Evolutionary conservation across 768 basidiomycete genomes (phyloP).

Genomic region (Paxillus ammoniavirescens): DNA sequence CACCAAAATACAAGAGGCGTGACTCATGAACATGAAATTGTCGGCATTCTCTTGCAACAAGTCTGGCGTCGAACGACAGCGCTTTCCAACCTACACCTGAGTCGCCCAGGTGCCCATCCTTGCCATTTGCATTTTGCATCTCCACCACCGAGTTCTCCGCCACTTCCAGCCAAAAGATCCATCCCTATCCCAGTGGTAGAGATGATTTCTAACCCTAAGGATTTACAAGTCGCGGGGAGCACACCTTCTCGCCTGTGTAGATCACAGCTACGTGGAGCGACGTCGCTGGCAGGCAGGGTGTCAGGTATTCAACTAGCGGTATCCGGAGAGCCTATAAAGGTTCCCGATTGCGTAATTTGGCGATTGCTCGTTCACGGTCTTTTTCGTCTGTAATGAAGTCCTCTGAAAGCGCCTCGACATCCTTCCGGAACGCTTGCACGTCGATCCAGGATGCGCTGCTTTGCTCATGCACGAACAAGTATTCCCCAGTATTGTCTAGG

Average conservation of each 20-base stretch:
- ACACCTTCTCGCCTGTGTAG: conserved; percentile 23
- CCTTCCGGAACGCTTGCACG: conserved; percentile 52
- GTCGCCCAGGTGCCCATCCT: conserved; percentile 50
- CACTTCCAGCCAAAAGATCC: conserved; percentile 52
- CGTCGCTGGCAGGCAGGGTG: conserved; percentile 17
- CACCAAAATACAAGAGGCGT: conserved; percentile 6
- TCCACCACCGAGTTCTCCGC: conserved; percentile 30
- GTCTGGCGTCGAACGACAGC: conserved; percentile 4
- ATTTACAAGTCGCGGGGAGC: conserved; percentile 33
- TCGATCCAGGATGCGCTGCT: conserved; percentile 18
- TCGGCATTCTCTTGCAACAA: conserved; percentile 3
- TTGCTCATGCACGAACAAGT: conserved; percentile 38
- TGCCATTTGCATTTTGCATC: conserved; percentile 14
- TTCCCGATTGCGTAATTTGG: conserved; percentile 9
- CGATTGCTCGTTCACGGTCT: conserved; percentile 17
- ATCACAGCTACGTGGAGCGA: conserved; percentile 20
- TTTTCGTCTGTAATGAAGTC: conserved; percentile 42
- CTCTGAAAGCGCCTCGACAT: conserved; percentile 35
- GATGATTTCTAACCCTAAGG: conserved; percentile 66
- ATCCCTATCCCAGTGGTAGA: conserved; percentile 32
- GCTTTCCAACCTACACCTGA: conserved; percentile 31
- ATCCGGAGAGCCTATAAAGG: background rate
- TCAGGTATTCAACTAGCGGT: conserved; percentile 4
- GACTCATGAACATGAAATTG: no score
- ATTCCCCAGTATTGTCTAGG: conserved; percentile 52